A percentile compares a stretch with the other conserved stretches of the same genome.
Conservation (phyloP, 768 basidiomycete genomes). For the Sporobolomyces phaffii region DNA sequence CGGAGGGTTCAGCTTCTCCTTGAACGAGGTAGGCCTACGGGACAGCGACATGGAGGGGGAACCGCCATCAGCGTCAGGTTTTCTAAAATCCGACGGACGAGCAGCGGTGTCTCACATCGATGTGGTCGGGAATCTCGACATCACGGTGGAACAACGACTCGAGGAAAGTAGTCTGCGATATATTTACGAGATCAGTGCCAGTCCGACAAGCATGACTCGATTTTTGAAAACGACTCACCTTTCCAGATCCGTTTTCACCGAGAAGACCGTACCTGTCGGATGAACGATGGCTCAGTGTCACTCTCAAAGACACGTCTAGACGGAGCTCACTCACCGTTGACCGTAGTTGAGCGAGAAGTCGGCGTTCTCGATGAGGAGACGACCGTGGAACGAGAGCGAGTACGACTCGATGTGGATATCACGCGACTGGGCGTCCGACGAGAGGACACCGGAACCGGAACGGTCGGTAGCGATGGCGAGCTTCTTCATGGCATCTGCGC, state of each 20-base stretch:
- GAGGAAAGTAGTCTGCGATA: constrained; percentile 90
- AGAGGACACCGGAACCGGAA: constrained; percentile 74
- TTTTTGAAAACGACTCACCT: constrained; percentile 59
- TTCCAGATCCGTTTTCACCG: constrained; percentile 98
- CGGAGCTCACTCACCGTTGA: constrained; percentile 55
- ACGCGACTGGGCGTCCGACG: constrained; percentile 83
- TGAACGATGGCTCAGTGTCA: background rate
- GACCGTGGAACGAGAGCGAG: constrained; percentile 94
- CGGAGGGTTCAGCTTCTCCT: constrained; percentile 91
- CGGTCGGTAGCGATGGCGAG: constrained; percentile 83
- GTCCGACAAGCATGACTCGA: background rate
- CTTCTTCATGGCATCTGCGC: constrained; percentile 64
- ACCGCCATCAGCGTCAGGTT: background rate
- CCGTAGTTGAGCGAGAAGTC: constrained; percentile 80
- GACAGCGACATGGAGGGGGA: background rate
- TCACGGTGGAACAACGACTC: constrained; percentile 93
- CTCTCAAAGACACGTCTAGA: too few species aligned
- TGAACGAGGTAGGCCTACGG: constrained; percentile 88
- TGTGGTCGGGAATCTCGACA: constrained; percentile 85
- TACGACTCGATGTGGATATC: constrained; percentile 97
- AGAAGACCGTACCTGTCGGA: constrained; percentile 70
- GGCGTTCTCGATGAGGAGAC: constrained; percentile 58
- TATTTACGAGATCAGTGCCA: too few species aligned
- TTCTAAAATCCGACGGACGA: too few species aligned
- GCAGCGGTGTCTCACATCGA: constrained; percentile 55